A percentile compares a stretch with the other conserved stretches of the same genome.
phyloP scores from a whole-genome alignment of 129 eudicot genomes.

The Saussurea involucrata region DNA sequence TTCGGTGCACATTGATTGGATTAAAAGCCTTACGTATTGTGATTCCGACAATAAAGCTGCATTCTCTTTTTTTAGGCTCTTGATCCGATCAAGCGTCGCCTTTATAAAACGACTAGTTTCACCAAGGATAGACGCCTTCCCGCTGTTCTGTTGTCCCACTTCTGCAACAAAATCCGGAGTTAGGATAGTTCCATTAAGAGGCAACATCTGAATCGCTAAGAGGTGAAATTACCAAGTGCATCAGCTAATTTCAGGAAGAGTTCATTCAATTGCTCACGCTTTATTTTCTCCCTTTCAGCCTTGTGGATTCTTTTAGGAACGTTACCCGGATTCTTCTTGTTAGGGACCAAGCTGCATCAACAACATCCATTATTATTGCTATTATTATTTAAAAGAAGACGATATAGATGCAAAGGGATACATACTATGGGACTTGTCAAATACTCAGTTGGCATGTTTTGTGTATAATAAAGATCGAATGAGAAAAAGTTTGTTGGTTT shows the following conservation, averaged over 20 bases:
- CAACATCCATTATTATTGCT: not conserved
- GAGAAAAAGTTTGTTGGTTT: no score
- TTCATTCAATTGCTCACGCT: conserved; percentile 62
- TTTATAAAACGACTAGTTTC: conserved; percentile 44
- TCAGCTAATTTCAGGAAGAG: conserved; percentile 46
- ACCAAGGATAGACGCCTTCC: conserved; percentile 48
- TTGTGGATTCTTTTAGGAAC: conserved; percentile 49
- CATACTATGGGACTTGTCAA: no score
- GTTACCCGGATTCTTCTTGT: conserved; percentile 43
- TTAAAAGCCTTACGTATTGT: conserved; percentile 43
- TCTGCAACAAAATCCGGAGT: conserved; percentile 25
- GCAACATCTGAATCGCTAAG: no score
- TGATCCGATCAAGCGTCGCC: conserved; percentile 35
- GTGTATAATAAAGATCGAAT: no score
- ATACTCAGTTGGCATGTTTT: no score
- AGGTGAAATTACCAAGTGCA: conserved; percentile 40
- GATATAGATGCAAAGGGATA: not conserved
- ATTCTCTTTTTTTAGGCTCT: conserved; percentile 49
- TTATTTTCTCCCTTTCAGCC: conserved; percentile 68
- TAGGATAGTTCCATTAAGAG: no score
- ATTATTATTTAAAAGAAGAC: not conserved
- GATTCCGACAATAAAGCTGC: conserved; percentile 50
- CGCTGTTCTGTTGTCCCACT: conserved; percentile 38
- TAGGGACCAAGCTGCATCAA: conserved; percentile 29
- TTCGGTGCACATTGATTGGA: not conserved